Evolutionary conservation across 129 eudicot species (phyloP).

Genomic region (Flaveria brownii): DNA sequence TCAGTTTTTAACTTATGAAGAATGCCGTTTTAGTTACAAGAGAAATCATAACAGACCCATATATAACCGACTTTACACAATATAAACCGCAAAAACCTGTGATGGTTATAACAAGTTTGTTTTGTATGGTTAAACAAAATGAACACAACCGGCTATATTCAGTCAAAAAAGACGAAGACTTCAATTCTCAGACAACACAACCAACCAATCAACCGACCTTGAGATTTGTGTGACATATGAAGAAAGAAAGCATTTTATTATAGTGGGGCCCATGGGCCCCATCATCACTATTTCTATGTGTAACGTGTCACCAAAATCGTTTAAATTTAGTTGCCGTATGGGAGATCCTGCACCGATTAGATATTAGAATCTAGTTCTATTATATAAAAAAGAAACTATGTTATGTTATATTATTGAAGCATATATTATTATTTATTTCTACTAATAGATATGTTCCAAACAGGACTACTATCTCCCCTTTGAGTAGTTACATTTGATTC

Average conservation of each 20-base stretch:
- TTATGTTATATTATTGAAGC: background rate
- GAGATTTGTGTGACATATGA: background rate
- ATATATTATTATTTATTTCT: background rate
- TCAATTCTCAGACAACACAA: background rate
- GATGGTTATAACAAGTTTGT: too few species aligned
- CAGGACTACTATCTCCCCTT: background rate
- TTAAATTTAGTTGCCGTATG: background rate
- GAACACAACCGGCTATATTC: background rate
- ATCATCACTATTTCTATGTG: constrained; percentile 20
- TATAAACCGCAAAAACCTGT: too few species aligned
- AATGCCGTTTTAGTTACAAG: too few species aligned
- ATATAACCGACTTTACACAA: too few species aligned
- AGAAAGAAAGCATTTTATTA: background rate
- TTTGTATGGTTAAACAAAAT: too few species aligned
- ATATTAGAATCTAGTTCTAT: constrained; percentile 17
- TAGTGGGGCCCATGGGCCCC: background rate
- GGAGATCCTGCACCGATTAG: constrained; percentile 19
- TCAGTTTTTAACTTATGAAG: too few species aligned
- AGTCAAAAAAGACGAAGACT: background rate
- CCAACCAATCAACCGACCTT: background rate
- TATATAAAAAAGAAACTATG: background rate
- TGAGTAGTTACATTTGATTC: background rate
- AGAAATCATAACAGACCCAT: too few species aligned
- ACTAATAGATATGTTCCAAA: constrained; percentile 8
- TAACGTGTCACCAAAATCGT: constrained; percentile 19